phyloP scores from a whole-genome alignment of 345 rosid genomes.

The Brassica nigra region DNA sequence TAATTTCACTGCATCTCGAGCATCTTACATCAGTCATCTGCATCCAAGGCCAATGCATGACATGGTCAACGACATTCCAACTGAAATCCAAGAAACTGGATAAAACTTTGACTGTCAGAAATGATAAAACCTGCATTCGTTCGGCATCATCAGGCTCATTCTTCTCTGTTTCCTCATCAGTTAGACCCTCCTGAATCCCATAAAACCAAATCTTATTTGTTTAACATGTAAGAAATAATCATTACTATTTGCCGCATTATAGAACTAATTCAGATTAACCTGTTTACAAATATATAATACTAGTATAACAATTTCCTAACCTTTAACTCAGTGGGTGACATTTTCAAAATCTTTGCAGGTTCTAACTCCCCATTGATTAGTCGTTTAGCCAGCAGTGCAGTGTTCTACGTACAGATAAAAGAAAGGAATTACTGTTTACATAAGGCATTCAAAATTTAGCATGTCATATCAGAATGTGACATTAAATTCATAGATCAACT shows the following conservation, averaged over 20 bases:
- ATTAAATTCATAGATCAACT: slow-evolving; percentile 13
- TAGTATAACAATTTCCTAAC: slow-evolving; percentile 37
- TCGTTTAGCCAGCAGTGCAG: slow-evolving; percentile 64
- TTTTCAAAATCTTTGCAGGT: slow-evolving; percentile 75
- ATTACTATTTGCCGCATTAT: neutral
- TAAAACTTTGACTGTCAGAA: neutral
- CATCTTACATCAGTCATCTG: neutral
- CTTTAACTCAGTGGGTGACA: slow-evolving; percentile 92
- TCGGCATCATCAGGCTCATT: neutral
- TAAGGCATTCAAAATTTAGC: slow-evolving; percentile 10
- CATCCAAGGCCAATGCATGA: neutral
- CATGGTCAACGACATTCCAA: neutral
- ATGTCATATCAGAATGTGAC: slow-evolving; percentile 3
- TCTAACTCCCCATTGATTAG: slow-evolving; percentile 79
- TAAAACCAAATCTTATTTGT: neutral
- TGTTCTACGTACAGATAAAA: slow-evolving; percentile 48
- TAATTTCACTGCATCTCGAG: neutral
- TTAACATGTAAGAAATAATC: neutral
- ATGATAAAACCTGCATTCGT: neutral
- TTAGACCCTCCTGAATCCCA: neutral
- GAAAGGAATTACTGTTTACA: neutral
- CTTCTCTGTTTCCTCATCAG: neutral
- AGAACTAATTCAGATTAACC: neutral
- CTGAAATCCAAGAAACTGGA: neutral
- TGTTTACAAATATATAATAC: neutral